Conservation (phyloP, 1,139 yeast species). For the Scheffersomyces illinoinensis region DNA sequence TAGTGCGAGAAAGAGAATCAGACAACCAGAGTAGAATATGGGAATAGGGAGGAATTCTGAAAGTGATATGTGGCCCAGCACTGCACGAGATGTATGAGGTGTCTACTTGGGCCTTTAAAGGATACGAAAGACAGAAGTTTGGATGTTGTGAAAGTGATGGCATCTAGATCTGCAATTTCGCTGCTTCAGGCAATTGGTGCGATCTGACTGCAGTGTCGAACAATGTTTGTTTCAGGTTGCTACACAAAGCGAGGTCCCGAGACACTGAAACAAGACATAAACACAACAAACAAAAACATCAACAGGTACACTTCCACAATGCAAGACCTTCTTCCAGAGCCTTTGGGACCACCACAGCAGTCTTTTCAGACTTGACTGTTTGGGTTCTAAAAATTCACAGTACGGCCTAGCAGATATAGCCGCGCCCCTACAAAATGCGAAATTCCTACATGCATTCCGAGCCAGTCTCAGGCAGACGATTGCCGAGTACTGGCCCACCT, state of each 20-base stretch:
- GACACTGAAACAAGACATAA: neutral
- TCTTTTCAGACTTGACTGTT: neutral
- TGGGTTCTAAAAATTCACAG: neutral
- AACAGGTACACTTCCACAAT: neutral
- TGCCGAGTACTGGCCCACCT: neutral
- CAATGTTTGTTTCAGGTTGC: neutral
- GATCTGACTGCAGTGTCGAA: neutral
- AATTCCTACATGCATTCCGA: neutral
- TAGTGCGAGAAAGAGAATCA: neutral
- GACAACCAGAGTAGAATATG: neutral
- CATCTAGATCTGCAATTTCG: neutral
- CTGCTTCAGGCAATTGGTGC: neutral
- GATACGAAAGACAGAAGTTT: neutral
- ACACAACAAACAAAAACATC: neutral
- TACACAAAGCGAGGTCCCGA: neutral
- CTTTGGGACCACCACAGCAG: neutral
- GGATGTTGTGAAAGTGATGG: neutral
- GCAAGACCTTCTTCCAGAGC: neutral
- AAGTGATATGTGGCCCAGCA: no score
- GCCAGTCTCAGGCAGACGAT: neutral
- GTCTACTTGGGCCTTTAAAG: no score
- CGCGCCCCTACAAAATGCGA: neutral
- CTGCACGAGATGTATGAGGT: neutral
- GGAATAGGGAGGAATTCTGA: neutral
- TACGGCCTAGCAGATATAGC: neutral